Base-by-base conservation (phyloP, 257 asterid genomes). In the Knoxia roxburghii region DNA sequence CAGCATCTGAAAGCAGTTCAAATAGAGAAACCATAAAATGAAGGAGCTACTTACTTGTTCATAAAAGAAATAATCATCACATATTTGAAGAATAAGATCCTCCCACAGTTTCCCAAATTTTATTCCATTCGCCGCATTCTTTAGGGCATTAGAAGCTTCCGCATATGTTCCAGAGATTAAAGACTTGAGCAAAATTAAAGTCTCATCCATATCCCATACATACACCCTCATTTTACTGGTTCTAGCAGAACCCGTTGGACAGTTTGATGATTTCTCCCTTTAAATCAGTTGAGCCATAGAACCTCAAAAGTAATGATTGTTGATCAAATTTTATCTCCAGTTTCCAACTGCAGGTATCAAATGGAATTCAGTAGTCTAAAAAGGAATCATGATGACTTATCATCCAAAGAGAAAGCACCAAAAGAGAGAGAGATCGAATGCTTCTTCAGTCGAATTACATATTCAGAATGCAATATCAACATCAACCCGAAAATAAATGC, bases 151-250 rank as follows among this genome's bases (percentile, higher is more conserved):
- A 77, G 76, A 88, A 39, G 86, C 82, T 72, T 70, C 88, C 45
- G 97, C 96, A 76, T 84, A 93, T 46, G 91, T 70, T 66, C 91
- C 95, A 68, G 79, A 71, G 65, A 86, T 78, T 48, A 93, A 80
- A 27, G 95, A 93, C 76, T 88, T 90, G 33, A 93, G 92, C 78
- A 93, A 76, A 76, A 93, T 90, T 49, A 93, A 94, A 61, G 99
- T 93, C 83, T 93, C 99, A 61, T 93, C 99, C 99, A 93, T 90
- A 78, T 93, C 99, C 99, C 99, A 90, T 65, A 93, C 79, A 77
- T 86, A 90, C 74, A 93, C 96, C 33, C 88, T 81, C 84, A 71
- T 67, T 73, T 82, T 92, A 26, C 64, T 77, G 53, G 27, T 67
- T 48, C 67, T 61, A 53, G 71, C 48, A 45, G 73, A 53, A 59